Percentiles rank a stretch among this genome's conserved stretches.
Conservation (phyloP, 768 basidiomycete genomes). For the Boletus subparvulus region DNA sequence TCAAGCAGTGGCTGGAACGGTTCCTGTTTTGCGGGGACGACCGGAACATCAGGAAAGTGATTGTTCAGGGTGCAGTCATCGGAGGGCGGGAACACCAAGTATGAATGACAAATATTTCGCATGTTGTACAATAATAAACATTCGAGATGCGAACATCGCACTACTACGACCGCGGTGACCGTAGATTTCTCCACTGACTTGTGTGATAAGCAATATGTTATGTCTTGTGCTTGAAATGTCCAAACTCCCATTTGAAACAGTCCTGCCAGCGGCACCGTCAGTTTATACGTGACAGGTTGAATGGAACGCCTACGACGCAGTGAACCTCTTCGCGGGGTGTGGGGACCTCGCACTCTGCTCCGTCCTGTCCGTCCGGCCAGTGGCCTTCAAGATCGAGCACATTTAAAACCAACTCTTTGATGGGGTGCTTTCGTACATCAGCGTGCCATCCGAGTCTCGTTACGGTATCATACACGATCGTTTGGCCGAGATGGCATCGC, state of each 20-base stretch:
- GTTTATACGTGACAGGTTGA: background rate
- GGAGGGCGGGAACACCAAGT: conserved; percentile 58
- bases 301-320: conserved; percentile 50
- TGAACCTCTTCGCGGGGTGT: conserved; percentile 57
- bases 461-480: conserved; percentile 71
- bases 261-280: conserved; percentile 46
- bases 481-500: conserved; percentile 60
- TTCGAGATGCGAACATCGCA: background rate
- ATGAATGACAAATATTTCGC: conserved; percentile 3
- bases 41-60: conserved; percentile 78
- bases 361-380: conserved; percentile 39
- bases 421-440: conserved; percentile 55
- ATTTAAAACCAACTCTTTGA: conserved; percentile 52
- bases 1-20: conserved; percentile 68
- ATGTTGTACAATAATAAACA: conserved; percentile 6
- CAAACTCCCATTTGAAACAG: conserved; percentile 78
- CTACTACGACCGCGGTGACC: background rate
- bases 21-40: conserved; percentile 89
- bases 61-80: conserved; percentile 76
- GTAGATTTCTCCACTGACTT: background rate
- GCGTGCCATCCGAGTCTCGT: conserved; percentile 58
- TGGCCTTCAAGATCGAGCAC: conserved; percentile 48
- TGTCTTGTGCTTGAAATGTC: conserved; percentile 37
- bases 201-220: conserved; percentile 6
- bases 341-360: conserved; percentile 51